These are phyloP conservation scores for Termitomyces sp. DNA, from an alignment of 768 basidiomycete genomes.

Conservation along the genomic window DNA sequence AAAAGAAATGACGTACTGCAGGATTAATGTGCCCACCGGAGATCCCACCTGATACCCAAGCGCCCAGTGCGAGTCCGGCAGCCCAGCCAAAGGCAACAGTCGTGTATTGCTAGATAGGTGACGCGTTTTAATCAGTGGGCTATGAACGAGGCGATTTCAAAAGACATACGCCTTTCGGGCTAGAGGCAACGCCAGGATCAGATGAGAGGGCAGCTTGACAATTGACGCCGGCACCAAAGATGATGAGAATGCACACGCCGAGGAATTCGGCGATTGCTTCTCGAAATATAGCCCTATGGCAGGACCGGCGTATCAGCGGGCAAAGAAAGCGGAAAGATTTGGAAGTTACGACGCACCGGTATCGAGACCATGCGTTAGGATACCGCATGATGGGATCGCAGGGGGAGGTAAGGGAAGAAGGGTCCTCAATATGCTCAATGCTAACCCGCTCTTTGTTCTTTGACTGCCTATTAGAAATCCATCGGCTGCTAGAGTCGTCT, in stretches of 20 bases:
- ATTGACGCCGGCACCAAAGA: slow-evolving; percentile 54
- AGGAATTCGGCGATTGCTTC: slow-evolving; percentile 65
- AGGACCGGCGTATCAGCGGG: background rate
- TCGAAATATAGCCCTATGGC: slow-evolving; percentile 36
- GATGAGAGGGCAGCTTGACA: slow-evolving; percentile 52
- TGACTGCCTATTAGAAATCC: background rate
- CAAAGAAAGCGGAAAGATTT: background rate
- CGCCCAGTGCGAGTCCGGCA: slow-evolving; percentile 56
- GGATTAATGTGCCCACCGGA: slow-evolving; percentile 78
- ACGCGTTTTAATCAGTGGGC: background rate
- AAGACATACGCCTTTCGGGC: slow-evolving; percentile 50
- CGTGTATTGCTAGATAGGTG: slow-evolving; percentile 33
- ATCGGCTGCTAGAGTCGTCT: background rate
- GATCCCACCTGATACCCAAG: slow-evolving; percentile 60
- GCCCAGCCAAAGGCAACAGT: slow-evolving; percentile 55
- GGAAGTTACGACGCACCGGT: slow-evolving; percentile 34
- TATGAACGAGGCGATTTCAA: background rate
- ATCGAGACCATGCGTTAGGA: slow-evolving; percentile 51
- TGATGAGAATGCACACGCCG: slow-evolving; percentile 51
- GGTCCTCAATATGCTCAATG: background rate
- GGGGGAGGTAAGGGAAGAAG: background rate
- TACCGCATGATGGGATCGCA: slow-evolving; percentile 29
- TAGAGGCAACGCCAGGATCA: slow-evolving; percentile 36
- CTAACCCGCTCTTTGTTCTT: background rate
- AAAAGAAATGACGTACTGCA: slow-evolving; percentile 35